A percentile compares a stretch with the other conserved stretches of the same genome.
Evolutionary conservation across 2,329 filamentous ascomycete genomes (phyloP).

Genomic region (Aspergillus clavatus): DNA sequence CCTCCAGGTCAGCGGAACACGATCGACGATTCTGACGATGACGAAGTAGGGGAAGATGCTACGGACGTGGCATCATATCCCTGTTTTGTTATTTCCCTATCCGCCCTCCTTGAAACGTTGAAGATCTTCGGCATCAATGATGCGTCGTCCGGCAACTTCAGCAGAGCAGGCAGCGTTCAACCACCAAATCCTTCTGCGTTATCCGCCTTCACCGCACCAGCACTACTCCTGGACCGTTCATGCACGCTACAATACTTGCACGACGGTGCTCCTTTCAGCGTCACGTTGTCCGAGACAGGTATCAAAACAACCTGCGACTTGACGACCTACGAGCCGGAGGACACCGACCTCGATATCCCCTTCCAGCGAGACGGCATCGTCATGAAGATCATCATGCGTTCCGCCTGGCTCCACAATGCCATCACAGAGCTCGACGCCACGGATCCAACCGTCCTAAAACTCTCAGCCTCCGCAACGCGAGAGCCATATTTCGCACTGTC

Average conservation of each 20-base stretch:
- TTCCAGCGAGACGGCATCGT: slow-evolving; percentile 74
- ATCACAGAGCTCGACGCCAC: slow-evolving; percentile 55
- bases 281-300: slow-evolving; percentile 79
- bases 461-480: slow-evolving; percentile 56
- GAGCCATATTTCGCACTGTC: slow-evolving; percentile 72
- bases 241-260: slow-evolving; percentile 76
- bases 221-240: slow-evolving; percentile 76
- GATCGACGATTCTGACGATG: slow-evolving; percentile 24
- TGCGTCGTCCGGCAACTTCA: slow-evolving; percentile 38
- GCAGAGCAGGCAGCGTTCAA: slow-evolving; percentile 26
- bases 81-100: slow-evolving; percentile 80
- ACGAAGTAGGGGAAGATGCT: slow-evolving; percentile 40
- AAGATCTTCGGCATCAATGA: slow-evolving; percentile 86
- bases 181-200: slow-evolving; percentile 39
- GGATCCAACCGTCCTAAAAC: slow-evolving; percentile 65
- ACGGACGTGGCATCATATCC: slow-evolving; percentile 46
- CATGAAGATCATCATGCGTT: slow-evolving; percentile 93
- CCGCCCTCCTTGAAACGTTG: slow-evolving; percentile 83
- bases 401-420: slow-evolving; percentile 48
- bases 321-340: slow-evolving; percentile 77
- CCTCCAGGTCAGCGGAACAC: slow-evolving; percentile 20
- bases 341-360: slow-evolving; percentile 59
- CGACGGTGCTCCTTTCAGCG: slow-evolving; percentile 71
- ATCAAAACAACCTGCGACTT: slow-evolving; percentile 87
- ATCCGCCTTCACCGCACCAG: slow-evolving; percentile 80